Evolutionary conservation across 768 basidiomycete species (phyloP).

Genomic region (Naganishia friedmannii): DNA sequence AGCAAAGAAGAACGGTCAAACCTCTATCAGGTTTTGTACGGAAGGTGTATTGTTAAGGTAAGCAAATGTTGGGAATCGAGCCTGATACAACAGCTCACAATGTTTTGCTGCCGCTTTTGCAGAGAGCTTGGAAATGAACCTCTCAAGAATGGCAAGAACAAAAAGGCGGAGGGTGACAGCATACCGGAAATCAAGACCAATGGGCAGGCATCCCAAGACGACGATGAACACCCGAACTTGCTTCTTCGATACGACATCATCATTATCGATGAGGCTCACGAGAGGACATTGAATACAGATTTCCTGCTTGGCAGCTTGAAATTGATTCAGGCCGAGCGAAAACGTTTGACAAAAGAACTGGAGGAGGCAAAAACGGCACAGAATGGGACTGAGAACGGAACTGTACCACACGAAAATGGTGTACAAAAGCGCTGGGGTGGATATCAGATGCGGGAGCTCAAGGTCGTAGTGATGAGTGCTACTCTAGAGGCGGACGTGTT

Average conservation of each 20-base stretch:
- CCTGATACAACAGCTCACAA: not conserved
- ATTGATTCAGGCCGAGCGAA: constrained; percentile 68
- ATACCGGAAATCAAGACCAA: constrained; percentile 1
- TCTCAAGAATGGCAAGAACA: not conserved
- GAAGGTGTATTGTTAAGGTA: constrained; percentile 50
- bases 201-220: not conserved
- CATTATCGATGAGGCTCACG: constrained; percentile 95
- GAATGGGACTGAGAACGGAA: constrained; percentile 50
- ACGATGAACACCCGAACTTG: constrained; percentile 46
- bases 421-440: constrained; percentile 53
- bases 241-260: constrained; percentile 80
- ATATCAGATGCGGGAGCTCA: constrained; percentile 63
- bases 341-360: constrained; percentile 47
- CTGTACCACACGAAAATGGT: constrained; percentile 41
- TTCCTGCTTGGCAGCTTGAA: constrained; percentile 87
- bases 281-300: constrained; percentile 90
- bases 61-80: not conserved
- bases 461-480: constrained; percentile 94
- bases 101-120: not conserved
- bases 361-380: constrained; percentile 52
- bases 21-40: constrained; percentile 45
- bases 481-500: constrained; percentile 95
- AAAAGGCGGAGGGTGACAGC: not conserved
- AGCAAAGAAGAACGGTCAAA: constrained; percentile 31
- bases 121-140: constrained; percentile 41